Evolutionary conservation across 2,329 filamentous ascomycete genomes (phyloP), one percentile per base, ranked within the genome.

Genomic region (Alternaria arbusti): DNA sequence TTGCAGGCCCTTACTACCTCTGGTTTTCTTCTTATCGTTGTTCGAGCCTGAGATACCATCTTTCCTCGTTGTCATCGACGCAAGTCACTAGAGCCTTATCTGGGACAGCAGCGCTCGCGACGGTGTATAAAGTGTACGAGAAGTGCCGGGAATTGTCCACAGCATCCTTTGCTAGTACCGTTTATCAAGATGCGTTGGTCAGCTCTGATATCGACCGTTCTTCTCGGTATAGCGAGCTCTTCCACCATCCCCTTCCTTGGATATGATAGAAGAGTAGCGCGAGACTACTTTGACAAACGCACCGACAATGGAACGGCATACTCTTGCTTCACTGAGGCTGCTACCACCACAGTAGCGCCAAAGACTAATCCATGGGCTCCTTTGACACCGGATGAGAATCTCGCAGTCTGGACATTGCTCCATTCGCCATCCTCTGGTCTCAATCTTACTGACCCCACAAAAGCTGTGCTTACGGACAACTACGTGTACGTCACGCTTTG

Each of bases 391-490:
- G 75, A 81, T 25, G 83, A 86, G 51, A 82, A 81, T 57, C 56
- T 79, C 0, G 80, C 80, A 3, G 81, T 86, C 15, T 83, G 80
- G 75, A 79, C 81, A 30, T 73, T 83, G 23, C 75, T 85, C 9
- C 81, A 82, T 59, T 78, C 81, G 47, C 79, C 80, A 10, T 68
- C 70, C 1, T 73, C 75, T 12, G 82, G 81, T 2, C 72, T 86
- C 49, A 86, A 86, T 68, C 72, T 86, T 59, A 86, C 83, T 0
- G 50, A 75, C 8, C 79, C 81, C 1, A 71, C 66, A 3, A 66
- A 75, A 9, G 81, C 82, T 7, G 74, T 67, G 6, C 65, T 80
- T 7, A 82, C 79, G 3, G 82, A 86, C 67, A 86, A 85, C 70
- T 81, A 81, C 54, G 78, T 86, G 43, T 69, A 54, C 12, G 57